Evolutionary conservation across 768 basidiomycete species (phyloP).

Genomic region (Tephrocybe sp.): DNA sequence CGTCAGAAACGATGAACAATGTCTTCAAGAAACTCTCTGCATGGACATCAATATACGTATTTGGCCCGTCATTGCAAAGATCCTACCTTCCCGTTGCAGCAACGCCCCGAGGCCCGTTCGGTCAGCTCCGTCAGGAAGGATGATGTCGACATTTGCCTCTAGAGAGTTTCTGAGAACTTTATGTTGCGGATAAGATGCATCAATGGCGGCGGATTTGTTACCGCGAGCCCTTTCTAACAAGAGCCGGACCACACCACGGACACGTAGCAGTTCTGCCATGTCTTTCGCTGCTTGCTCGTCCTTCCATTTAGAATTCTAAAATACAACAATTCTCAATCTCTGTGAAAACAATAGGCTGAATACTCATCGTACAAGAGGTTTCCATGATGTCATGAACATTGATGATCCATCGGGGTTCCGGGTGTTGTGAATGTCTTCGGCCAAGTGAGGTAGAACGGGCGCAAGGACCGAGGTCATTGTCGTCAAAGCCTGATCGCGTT

Average conservation of each 20-base stretch:
- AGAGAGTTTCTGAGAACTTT: constrained; percentile 71
- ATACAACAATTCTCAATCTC: not conserved
- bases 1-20: constrained; percentile 82
- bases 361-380: constrained; percentile 46
- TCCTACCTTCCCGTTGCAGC: constrained; percentile 42
- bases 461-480: constrained; percentile 73
- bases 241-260: constrained; percentile 62
- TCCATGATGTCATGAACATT: constrained; percentile 72
- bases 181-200: not conserved
- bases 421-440: constrained; percentile 79
- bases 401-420: constrained; percentile 43
- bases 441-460: constrained; percentile 87
- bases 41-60: not conserved
- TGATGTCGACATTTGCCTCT: constrained; percentile 73
- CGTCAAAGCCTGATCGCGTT: constrained; percentile 50
- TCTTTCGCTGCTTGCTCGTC: constrained; percentile 55
- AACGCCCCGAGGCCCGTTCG: constrained; percentile 29
- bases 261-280: constrained; percentile 60
- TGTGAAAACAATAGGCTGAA: not conserved
- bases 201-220: constrained; percentile 58
- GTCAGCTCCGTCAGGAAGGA: constrained; percentile 40
- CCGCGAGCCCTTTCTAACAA: constrained; percentile 76
- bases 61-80: not conserved
- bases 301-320: constrained; percentile 61
- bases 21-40: constrained; percentile 68